Conservation (phyloP, 192 early-diverging fungal genomes). For the Neocallimastix lanati region DNA sequence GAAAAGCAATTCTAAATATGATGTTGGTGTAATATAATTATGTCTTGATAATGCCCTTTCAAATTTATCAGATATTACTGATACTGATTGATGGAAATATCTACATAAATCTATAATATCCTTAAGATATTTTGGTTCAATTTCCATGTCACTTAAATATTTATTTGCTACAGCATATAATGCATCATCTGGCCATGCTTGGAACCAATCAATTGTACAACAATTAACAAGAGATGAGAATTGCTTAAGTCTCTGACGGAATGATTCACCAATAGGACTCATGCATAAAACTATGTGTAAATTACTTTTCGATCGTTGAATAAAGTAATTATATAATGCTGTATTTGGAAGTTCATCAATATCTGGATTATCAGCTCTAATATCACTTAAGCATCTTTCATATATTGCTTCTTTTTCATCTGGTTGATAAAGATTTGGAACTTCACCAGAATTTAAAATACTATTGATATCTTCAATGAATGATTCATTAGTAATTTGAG, state of each 20-base stretch:
- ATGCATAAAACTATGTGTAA: slow-evolving; percentile 42
- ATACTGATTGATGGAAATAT: slow-evolving; percentile 32
- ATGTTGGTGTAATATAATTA: slow-evolving; percentile 43
- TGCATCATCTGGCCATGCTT: slow-evolving; percentile 45
- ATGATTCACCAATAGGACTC: slow-evolving; percentile 44
- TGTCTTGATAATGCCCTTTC: slow-evolving; percentile 20
- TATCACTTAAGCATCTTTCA: slow-evolving; percentile 21
- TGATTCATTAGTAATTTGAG: slow-evolving; percentile 41
- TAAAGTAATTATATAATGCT: slow-evolving; percentile 40
- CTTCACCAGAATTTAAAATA: slow-evolving; percentile 35
- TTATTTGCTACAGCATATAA: slow-evolving; percentile 34
- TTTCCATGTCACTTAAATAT: slow-evolving; percentile 28
- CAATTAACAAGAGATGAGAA: slow-evolving; percentile 43
- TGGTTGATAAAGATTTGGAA: slow-evolving; percentile 33
- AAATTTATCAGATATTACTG: slow-evolving; percentile 26
- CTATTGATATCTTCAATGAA: slow-evolving; percentile 41
- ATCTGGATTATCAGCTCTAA: slow-evolving; percentile 23
- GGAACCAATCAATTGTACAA: slow-evolving; percentile 49
- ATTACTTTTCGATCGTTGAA: slow-evolving; percentile 29
- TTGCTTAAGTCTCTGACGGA: slow-evolving; percentile 28
- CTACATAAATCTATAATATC: slow-evolving; percentile 24
- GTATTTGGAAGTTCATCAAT: slow-evolving; percentile 24
- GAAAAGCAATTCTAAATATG: slow-evolving; percentile 30
- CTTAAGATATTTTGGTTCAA: slow-evolving; percentile 5
- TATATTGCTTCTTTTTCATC: slow-evolving; percentile 39